Percentiles rank a stretch among this genome's conserved stretches.
Conservation (phyloP, 805 yeast species). For the Naumovozyma dairenensis region DNA sequence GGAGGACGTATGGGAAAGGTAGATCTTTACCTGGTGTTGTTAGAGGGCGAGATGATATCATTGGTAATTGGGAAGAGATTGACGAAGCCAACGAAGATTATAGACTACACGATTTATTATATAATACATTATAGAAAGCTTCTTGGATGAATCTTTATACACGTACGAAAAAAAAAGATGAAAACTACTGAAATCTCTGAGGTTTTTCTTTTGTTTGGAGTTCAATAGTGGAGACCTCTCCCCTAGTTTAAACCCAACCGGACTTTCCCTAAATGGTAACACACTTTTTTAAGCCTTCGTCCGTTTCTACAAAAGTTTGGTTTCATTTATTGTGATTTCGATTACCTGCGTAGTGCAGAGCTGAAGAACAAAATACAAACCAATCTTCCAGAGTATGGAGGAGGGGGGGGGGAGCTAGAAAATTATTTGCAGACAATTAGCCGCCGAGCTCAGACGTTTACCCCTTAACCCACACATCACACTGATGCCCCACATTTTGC, state of each 20-base stretch:
- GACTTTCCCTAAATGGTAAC: too few species aligned
- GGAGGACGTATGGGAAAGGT: conserved; percentile 69
- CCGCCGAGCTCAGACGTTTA: background rate
- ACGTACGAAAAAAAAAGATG: background rate
- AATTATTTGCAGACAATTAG: background rate
- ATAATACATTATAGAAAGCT: conserved; percentile 47
- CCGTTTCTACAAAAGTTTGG: too few species aligned
- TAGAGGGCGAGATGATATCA: conserved; percentile 67
- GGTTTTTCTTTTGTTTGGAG: background rate
- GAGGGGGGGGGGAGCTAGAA: too few species aligned
- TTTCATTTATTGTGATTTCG: too few species aligned
- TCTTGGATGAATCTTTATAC: conserved; percentile 2
- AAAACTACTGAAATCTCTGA: background rate
- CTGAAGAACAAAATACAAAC: too few species aligned
- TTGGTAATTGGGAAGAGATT: conserved; percentile 79
- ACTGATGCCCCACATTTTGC: too few species aligned
- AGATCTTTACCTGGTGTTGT: conserved; percentile 77
- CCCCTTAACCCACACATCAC: background rate
- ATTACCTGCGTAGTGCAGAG: too few species aligned
- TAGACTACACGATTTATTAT: conserved; percentile 50
- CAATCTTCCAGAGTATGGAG: too few species aligned
- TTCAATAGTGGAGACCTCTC: background rate
- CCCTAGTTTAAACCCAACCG: too few species aligned
- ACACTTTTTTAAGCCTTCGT: too few species aligned
- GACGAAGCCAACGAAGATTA: conserved; percentile 82